Conservation (phyloP, 106 monocot genomes). For the Dioscorea alata region DNA sequence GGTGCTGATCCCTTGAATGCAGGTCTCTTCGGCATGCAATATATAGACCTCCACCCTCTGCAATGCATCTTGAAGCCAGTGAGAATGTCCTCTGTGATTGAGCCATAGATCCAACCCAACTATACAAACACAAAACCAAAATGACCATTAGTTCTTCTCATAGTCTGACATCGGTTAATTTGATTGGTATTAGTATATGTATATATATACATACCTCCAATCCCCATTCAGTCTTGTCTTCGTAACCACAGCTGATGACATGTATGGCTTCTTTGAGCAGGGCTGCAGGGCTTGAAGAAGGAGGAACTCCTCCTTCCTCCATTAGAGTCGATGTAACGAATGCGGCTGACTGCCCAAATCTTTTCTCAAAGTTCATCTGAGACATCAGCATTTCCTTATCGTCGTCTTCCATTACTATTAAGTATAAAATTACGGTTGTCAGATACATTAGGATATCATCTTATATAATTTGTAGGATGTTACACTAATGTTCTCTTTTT, state of each 20-base stretch:
- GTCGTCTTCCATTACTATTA: slow-evolving; percentile 44
- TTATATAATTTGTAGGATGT: no score
- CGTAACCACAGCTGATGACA: slow-evolving; percentile 97
- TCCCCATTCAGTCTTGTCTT: slow-evolving; percentile 98
- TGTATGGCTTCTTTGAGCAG: slow-evolving; percentile 96
- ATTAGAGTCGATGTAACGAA: slow-evolving; percentile 94
- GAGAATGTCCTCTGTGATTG: slow-evolving; percentile 94
- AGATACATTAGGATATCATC: background rate
- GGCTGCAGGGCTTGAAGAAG: slow-evolving; percentile 82
- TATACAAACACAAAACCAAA: slow-evolving; percentile 10
- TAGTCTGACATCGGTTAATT: no score
- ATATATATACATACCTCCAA: slow-evolving; percentile 48
- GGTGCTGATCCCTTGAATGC: slow-evolving; percentile 97
- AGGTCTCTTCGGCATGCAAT: slow-evolving; percentile 90
- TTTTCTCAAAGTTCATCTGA: slow-evolving; percentile 93
- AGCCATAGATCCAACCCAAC: slow-evolving; percentile 99
- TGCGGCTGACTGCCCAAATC: slow-evolving; percentile 85
- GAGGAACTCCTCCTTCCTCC: slow-evolving; percentile 93
- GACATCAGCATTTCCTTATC: slow-evolving; percentile 72
- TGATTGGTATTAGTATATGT: no score
- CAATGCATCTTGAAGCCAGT: slow-evolving; percentile 99
- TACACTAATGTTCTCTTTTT: no score
- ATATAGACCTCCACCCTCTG: slow-evolving; percentile 86
- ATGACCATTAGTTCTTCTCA: no score
- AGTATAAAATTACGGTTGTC: background rate